Conservation (phyloP, 164 flowering plant species). For the Umbilicus rupestris region DNA sequence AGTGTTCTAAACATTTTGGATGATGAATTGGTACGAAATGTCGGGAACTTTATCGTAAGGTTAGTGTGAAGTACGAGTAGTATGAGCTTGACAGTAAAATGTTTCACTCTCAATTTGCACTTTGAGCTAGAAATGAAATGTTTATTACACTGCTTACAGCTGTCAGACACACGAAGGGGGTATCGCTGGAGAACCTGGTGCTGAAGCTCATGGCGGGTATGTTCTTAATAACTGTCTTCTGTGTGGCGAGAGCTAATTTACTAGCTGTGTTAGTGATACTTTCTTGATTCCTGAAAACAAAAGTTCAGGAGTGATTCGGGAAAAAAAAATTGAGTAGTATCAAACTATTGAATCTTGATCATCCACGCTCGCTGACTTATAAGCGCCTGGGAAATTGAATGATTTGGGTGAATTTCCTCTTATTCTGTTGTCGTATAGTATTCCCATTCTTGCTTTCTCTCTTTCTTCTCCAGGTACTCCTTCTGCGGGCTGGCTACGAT, state of each 20-base stretch:
- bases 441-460: not conserved
- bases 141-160: constrained; percentile 23
- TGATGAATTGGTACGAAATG: constrained; percentile 47
- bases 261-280: not conserved
- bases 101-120: not conserved
- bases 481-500: constrained; percentile 91
- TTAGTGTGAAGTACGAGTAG: constrained; percentile 17
- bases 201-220: constrained; percentile 99
- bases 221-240: constrained; percentile 17
- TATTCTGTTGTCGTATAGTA: not conserved
- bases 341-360: not conserved
- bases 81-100: not conserved
- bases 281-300: not conserved
- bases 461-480: constrained; percentile 53
- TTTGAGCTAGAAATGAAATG: not conserved
- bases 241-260: not conserved
- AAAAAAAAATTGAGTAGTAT: not conserved
- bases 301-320: not conserved
- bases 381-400: not conserved
- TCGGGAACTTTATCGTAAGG: constrained; percentile 81
- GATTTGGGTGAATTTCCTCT: not conserved
- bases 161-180: constrained; percentile 99
- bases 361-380: not conserved
- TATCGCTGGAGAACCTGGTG: constrained; percentile 89
- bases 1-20: constrained; percentile 82